These are phyloP conservation scores for Hyaloperonospora brassicae DNA, from an alignment of 352 stramenopile species.

Conservation along the genomic window DNA sequence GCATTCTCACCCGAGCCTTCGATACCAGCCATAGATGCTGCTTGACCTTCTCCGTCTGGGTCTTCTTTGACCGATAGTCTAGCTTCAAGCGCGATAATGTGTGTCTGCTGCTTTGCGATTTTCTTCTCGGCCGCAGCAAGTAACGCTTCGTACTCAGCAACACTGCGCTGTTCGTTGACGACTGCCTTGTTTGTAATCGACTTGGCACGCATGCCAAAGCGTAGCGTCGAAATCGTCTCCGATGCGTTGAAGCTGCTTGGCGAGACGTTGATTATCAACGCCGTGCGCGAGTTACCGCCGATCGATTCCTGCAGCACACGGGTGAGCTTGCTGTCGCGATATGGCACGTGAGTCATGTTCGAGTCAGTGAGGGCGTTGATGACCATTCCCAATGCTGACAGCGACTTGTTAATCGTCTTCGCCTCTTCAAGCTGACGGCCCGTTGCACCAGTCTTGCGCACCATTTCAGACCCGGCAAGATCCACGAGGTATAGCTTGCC, in stretches of 20 bases:
- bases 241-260: conserved; percentile 84
- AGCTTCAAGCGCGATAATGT: conserved; percentile 77
- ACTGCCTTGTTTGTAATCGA: conserved; percentile 93
- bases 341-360: conserved; percentile 75
- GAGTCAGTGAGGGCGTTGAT: conserved; percentile 91
- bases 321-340: conserved; percentile 88
- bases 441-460: conserved; percentile 87
- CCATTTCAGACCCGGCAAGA: conserved; percentile 91
- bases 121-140: conserved; percentile 77
- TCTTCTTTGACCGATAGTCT: conserved; percentile 30
- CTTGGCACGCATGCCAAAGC: conserved; percentile 90
- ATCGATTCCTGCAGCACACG: conserved; percentile 90
- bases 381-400: conserved; percentile 90
- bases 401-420: conserved; percentile 95
- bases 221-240: conserved; percentile 89
- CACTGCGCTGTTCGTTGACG: conserved; percentile 87
- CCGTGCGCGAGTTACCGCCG: conserved; percentile 90
- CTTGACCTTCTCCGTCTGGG: conserved; percentile 7
- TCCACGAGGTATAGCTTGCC: conserved; percentile 92
- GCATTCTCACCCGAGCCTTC: conserved; percentile 6
- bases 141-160: conserved; percentile 86
- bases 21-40: neutral
- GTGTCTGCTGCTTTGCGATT: conserved; percentile 69
- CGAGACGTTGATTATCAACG: conserved; percentile 90
- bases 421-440: conserved; percentile 90